A percentile compares a stretch with the other conserved stretches of the same genome.
Evolutionary conservation across 768 basidiomycete species (phyloP).

Genomic region (Sporobolomyces pararoseus): DNA sequence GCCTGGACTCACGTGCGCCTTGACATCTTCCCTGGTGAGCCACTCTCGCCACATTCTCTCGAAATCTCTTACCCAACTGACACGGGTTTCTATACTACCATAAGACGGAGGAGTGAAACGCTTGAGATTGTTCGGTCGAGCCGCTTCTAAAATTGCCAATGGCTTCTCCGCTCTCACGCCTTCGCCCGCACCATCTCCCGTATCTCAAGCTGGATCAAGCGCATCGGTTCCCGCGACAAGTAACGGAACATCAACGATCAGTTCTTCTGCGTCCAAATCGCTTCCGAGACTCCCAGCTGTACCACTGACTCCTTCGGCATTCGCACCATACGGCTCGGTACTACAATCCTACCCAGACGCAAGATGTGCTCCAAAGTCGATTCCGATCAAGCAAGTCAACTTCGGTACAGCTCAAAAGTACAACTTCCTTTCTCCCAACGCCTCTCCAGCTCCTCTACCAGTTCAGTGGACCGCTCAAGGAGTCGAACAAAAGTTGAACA

Average conservation of each 20-base stretch:
- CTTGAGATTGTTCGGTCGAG: constrained; percentile 71
- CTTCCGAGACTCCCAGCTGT: constrained; percentile 49
- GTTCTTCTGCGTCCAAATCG: constrained; percentile 51
- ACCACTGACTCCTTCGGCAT: constrained; percentile 76
- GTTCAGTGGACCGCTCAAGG: constrained; percentile 48
- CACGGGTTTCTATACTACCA: background rate
- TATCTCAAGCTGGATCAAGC: constrained; percentile 8
- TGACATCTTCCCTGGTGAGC: constrained; percentile 71
- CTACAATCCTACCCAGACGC: constrained; percentile 77
- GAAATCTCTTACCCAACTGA: background rate
- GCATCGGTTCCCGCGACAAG: background rate
- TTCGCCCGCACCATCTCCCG: constrained; percentile 8
- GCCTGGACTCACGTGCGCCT: constrained; percentile 78
- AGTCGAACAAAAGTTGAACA: constrained; percentile 40
- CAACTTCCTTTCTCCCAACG: constrained; percentile 81
- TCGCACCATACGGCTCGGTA: constrained; percentile 83
- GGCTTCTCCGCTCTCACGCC: constrained; percentile 11
- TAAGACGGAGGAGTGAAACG: constrained; percentile 89
- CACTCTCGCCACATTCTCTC: background rate
- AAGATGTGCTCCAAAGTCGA: constrained; percentile 57
- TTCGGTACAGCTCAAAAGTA: constrained; percentile 86
- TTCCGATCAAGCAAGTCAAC: constrained; percentile 76
- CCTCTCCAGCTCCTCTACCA: constrained; percentile 52
- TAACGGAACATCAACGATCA: no score
- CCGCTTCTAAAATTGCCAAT: constrained; percentile 47